phyloP scores from a whole-genome alignment of 2,329 filamentous ascomycete species.

The Pseudogymnoascus sp. region DNA sequence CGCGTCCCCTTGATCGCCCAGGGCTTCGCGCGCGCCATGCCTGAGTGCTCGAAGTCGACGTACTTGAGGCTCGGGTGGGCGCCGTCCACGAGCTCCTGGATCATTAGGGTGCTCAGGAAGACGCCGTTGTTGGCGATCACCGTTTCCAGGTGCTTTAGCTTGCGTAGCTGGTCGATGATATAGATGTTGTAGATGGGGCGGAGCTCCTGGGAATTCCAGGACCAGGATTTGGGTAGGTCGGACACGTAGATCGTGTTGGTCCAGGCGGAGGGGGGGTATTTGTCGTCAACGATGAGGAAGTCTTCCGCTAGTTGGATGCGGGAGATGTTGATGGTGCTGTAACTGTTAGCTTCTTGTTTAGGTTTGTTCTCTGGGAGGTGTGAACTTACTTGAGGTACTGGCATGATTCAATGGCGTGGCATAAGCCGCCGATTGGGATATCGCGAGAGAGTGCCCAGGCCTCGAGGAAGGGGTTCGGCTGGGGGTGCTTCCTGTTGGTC shows the following conservation, averaged over 20 bases:
- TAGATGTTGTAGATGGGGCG: slow-evolving; percentile 13
- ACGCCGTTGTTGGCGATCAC: slow-evolving; percentile 12
- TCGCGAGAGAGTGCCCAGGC: slow-evolving; percentile 14
- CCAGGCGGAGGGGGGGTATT: slow-evolving; percentile 5
- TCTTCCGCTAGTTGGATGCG: slow-evolving; percentile 16
- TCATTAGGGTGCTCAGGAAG: slow-evolving; percentile 13
- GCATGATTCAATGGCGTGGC: slow-evolving; percentile 19
- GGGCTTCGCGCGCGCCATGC: slow-evolving; percentile 13
- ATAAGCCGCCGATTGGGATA: slow-evolving; percentile 19
- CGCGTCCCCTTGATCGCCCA: slow-evolving; percentile 17
- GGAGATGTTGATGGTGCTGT: slow-evolving; percentile 16
- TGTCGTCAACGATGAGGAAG: slow-evolving; percentile 11
- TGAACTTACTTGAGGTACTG: slow-evolving; percentile 8
- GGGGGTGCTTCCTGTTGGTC: slow-evolving; percentile 13
- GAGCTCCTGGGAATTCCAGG: slow-evolving; percentile 12
- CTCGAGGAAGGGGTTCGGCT: slow-evolving; percentile 16
- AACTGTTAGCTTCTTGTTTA: slow-evolving; percentile 3
- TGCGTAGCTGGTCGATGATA: slow-evolving; percentile 12
- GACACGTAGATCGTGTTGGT: slow-evolving; percentile 11
- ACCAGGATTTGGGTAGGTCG: slow-evolving; percentile 13
- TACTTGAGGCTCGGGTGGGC: slow-evolving; percentile 8
- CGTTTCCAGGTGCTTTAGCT: slow-evolving; percentile 13
- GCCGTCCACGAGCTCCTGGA: slow-evolving; percentile 8
- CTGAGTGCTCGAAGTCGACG: slow-evolving; percentile 18
- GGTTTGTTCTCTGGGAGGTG: background rate